Base-by-base conservation (phyloP, 495 filamentous ascomycete genomes). In the Podospora sp. region DNA sequence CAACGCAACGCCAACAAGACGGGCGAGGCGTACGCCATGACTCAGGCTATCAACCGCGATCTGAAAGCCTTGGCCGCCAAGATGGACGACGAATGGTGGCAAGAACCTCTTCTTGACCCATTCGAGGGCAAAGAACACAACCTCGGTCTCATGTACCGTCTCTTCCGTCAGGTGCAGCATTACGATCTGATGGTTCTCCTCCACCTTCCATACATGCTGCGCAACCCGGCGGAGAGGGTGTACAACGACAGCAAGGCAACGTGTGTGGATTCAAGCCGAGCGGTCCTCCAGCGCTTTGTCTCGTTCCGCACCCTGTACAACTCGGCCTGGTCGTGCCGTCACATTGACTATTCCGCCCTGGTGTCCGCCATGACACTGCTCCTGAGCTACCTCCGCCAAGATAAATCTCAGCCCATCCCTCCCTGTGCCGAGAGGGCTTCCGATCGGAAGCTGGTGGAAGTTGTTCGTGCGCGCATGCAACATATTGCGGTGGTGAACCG, bases 221-320 rank as follows among this genome's bases (percentile, higher is more conserved):
- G 75, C 6, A 78, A 79, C 52, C 70, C 80, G 0, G 77, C 77
- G 26, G 82, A 82, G 63, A 70, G 71, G 18, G 75, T 72, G 1
- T 80, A 79, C 71, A 82, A 84, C 60, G 84, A 85, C 67, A 85
- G 79, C 76, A 84, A 80, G 67, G 73, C 74, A 20, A 76, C 75
- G 12, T 84, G 81, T 58, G 62, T 78, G 20, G 72, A 73, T 11
- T 72, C 80, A 2, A 79, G 78, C 21, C 72, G 82, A 16, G 76
- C 79, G 63, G 74, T 84, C 33, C 70, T 83, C 6, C 69, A 65
- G 35, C 74, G 79, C 14, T 83, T 80, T 65, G 68, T 82, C 51
- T 55, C 75, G 20, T 80, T 82, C 66, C 75, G 78, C 0, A 69
- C 65, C 11, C 36, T 75, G 8, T 75, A 69, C 59, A 77, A 73